phyloP scores from a whole-genome alignment of 441 rosid genomes.

The Hura crepitans region DNA sequence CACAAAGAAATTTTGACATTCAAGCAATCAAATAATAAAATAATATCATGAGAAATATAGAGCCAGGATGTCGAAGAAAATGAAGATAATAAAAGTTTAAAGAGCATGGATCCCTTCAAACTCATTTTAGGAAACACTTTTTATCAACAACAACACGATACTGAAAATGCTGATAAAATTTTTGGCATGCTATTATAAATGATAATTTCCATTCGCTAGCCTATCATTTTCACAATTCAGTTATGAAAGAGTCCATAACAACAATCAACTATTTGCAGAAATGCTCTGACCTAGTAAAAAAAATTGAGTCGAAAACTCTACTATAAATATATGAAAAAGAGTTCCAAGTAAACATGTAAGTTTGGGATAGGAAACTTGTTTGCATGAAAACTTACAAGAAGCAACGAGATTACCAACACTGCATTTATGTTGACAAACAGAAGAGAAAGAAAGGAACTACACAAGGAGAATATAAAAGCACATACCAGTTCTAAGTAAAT shows the following conservation, averaged over 20 bases:
- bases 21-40: background rate
- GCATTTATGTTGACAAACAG: background rate
- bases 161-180: background rate
- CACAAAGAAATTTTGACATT: constrained; percentile 1
- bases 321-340: background rate
- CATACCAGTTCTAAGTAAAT: no score
- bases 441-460: background rate
- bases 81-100: background rate
- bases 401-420: background rate
- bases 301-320: background rate
- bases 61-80: background rate
- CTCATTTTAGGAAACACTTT: background rate
- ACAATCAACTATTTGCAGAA: constrained; percentile 8
- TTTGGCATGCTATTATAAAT: background rate
- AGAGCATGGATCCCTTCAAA: background rate
- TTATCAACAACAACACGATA: background rate
- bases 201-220: background rate
- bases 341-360: background rate
- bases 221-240: background rate
- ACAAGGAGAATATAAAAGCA: background rate
- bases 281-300: background rate
- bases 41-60: background rate
- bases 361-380: background rate
- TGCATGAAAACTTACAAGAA: background rate
- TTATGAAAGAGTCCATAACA: background rate